phyloP scores from a whole-genome alignment of 1,284 basidiomycete species.

The Athelia sp. region DNA sequence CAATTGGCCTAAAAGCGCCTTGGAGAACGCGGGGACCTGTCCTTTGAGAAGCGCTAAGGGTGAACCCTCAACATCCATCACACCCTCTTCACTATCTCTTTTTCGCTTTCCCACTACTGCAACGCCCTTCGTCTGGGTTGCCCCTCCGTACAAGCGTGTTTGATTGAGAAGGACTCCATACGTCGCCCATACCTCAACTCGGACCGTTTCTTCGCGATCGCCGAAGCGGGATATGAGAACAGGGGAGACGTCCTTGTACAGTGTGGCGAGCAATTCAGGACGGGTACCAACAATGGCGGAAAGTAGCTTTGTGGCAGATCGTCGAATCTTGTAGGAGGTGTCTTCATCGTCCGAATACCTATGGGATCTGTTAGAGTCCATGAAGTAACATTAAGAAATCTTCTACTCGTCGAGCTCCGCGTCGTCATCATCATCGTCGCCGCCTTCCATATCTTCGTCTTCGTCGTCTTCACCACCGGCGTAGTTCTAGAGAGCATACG shows the following conservation, averaged over 20 bases:
- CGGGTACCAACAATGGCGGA: conserved; percentile 83
- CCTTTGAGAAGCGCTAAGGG: conserved; percentile 65
- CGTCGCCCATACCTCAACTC: conserved; percentile 90
- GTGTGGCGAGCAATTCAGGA: conserved; percentile 74
- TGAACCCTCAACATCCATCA: conserved; percentile 61
- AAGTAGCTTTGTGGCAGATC: conserved; percentile 89
- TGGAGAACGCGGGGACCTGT: conserved; percentile 77
- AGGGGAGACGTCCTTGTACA: conserved; percentile 84
- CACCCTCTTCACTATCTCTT: conserved; percentile 59
- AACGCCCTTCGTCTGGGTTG: conserved; percentile 47
- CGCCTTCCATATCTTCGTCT: conserved; percentile 79
- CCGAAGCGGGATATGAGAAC: conserved; percentile 86
- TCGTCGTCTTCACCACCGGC: conserved; percentile 75
- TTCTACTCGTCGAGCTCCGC: conserved; percentile 71
- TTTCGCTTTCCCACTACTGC: conserved; percentile 65
- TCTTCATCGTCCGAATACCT: conserved; percentile 98
- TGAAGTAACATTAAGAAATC: background rate
- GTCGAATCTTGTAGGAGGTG: conserved; percentile 96
- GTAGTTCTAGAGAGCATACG: conserved; percentile 65
- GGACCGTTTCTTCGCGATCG: conserved; percentile 94
- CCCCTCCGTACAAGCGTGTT: conserved; percentile 71
- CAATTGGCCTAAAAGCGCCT: conserved; percentile 81
- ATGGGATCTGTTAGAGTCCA: conserved; percentile 1
- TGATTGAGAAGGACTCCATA: conserved; percentile 81
- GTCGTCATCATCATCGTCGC: conserved; percentile 77